These are phyloP conservation scores for Diaporthe sp. DNA, from an alignment of 2,329 filamentous ascomycete genomes.

Conservation along the genomic window DNA sequence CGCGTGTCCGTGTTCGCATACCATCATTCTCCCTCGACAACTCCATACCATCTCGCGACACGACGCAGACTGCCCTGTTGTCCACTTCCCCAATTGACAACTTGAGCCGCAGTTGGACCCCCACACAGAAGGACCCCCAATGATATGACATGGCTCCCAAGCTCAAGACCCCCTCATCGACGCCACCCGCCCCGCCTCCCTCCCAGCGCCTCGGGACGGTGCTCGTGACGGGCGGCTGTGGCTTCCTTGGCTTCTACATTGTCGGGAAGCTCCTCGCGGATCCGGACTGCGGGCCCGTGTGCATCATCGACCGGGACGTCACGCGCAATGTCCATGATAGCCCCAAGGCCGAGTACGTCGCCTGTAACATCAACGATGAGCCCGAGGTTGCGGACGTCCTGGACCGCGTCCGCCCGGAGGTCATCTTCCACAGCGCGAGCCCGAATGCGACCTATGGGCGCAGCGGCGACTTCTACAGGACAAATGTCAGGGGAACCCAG, in stretches of 20 bases:
- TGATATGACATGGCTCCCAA: slow-evolving; percentile 8
- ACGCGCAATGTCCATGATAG: slow-evolving; percentile 43
- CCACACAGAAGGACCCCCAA: not conserved
- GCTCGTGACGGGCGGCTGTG: slow-evolving; percentile 50
- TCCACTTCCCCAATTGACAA: not conserved
- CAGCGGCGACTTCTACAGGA: slow-evolving; percentile 41
- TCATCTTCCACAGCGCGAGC: slow-evolving; percentile 51
- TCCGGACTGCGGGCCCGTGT: slow-evolving; percentile 40
- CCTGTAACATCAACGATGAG: slow-evolving; percentile 45
- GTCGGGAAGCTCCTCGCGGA: slow-evolving; percentile 46
- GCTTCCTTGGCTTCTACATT: slow-evolving; percentile 50
- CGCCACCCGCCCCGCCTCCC: slow-evolving; percentile 6
- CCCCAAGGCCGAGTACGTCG: slow-evolving; percentile 43
- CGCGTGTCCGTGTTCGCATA: not conserved
- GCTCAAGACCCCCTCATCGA: not conserved
- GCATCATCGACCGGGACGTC: slow-evolving; percentile 47
- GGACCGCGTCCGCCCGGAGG: slow-evolving; percentile 42
- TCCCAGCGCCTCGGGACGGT: slow-evolving; percentile 37
- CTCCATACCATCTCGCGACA: not conserved
- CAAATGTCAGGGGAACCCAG: slow-evolving; percentile 50
- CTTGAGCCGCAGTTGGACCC: not conserved
- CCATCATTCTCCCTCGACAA: not conserved
- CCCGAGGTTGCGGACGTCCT: slow-evolving; percentile 41
- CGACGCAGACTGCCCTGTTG: not conserved
- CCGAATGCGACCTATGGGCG: slow-evolving; percentile 44